These are phyloP conservation scores for Byssoonygena ceratinophila DNA, from an alignment of 2,329 filamentous ascomycete genomes.

Conservation along the genomic window DNA sequence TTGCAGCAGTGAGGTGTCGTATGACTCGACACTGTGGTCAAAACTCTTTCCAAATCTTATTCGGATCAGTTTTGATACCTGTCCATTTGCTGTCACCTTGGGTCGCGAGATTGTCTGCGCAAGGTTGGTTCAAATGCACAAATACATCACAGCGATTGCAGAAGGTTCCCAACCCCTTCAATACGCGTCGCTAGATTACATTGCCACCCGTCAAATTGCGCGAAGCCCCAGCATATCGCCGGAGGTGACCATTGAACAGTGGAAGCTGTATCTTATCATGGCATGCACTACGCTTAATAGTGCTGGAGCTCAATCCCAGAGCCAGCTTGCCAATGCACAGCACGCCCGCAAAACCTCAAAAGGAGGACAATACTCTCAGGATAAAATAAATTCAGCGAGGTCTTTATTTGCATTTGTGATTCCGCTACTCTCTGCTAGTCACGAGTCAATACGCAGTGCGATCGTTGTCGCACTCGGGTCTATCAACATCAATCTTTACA, in stretches of 20 bases:
- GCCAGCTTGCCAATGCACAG: conserved; percentile 53
- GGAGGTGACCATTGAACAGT: conserved; percentile 86
- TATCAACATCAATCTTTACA: conserved; percentile 89
- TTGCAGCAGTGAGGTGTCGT: conserved; percentile 88
- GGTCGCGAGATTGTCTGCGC: conserved; percentile 88
- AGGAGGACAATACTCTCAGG: conserved; percentile 51
- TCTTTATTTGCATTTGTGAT: conserved; percentile 87
- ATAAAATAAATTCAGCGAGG: conserved; percentile 76
- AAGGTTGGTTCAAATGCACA: conserved; percentile 85
- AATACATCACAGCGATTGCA: conserved; percentile 65
- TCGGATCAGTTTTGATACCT: conserved; percentile 78
- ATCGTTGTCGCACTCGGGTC: conserved; percentile 87
- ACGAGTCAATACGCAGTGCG: conserved; percentile 72
- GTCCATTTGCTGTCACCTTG: conserved; percentile 80
- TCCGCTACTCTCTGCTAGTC: conserved; percentile 69
- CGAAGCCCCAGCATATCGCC: conserved; percentile 47
- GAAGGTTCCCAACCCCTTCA: conserved; percentile 38
- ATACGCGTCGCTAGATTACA: conserved; percentile 28
- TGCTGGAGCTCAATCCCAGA: conserved; percentile 53
- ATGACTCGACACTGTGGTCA: conserved; percentile 92
- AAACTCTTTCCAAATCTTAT: conserved; percentile 96
- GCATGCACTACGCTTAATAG: conserved; percentile 91
- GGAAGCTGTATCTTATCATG: conserved; percentile 95
- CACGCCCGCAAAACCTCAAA: conserved; percentile 75
- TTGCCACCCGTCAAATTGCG: conserved; percentile 32